These are phyloP conservation scores for Kwoniella bestiolae DNA, from an alignment of 768 basidiomycete species.

Conservation along the genomic window DNA sequence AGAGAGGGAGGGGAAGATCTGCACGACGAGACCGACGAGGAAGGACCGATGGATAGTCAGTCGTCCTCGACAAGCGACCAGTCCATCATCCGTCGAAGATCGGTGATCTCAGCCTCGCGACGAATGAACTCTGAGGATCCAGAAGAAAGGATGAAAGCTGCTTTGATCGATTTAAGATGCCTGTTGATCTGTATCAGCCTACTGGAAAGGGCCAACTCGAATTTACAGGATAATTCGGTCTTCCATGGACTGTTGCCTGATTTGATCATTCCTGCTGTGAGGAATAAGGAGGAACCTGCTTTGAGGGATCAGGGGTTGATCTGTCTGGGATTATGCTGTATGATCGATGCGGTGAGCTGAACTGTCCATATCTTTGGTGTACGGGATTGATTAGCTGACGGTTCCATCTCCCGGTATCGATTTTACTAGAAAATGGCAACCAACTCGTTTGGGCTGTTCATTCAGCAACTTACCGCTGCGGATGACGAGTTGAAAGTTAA, in stretches of 20 bases:
- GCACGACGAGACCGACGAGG: conserved; percentile 37
- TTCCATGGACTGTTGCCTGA: conserved; percentile 73
- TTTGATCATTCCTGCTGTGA: conserved; percentile 86
- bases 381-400: conserved; percentile 18
- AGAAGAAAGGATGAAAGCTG: conserved; percentile 66
- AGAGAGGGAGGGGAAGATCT: conserved; percentile 60
- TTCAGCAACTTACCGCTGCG: conserved; percentile 70
- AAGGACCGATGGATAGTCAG: conserved; percentile 51
- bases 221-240: conserved; percentile 68
- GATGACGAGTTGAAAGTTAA: conserved; percentile 70
- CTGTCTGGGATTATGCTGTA: conserved; percentile 79
- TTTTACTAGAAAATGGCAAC: conserved; percentile 60
- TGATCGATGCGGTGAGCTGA: conserved; percentile 64
- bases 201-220: conserved; percentile 81
- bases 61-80: conserved; percentile 54
- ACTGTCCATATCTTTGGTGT: conserved; percentile 3
- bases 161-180: conserved; percentile 74
- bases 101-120: conserved; percentile 12
- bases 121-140: conserved; percentile 57
- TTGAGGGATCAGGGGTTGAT: conserved; percentile 80
- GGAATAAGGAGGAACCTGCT: conserved; percentile 75
- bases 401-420: not conserved
- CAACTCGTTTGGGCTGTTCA: conserved; percentile 77
- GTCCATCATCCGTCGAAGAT: conserved; percentile 12
- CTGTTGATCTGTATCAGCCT: conserved; percentile 77